Evolutionary conservation across 1,139 yeast species (phyloP).

Genomic region (Meyerozyma carpophila): DNA sequence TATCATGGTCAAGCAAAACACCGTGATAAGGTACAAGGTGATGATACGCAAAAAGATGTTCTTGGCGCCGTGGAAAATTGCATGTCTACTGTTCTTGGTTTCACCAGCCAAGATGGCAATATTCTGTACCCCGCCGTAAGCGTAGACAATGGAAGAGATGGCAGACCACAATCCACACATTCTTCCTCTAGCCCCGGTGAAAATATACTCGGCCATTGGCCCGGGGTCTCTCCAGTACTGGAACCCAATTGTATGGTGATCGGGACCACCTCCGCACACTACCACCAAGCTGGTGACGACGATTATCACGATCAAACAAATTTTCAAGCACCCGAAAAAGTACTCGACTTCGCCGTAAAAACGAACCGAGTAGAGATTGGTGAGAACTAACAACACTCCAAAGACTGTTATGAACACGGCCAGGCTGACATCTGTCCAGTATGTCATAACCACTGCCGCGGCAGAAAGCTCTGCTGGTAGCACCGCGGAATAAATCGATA

Average conservation of each 20-base stretch:
- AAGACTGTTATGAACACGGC: conserved; percentile 26
- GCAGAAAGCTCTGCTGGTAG: conserved; percentile 23
- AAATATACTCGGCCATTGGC: conserved; percentile 16
- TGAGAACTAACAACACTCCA: conserved; percentile 16
- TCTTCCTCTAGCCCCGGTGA: conserved; percentile 18
- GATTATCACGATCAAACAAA: conserved; percentile 21
- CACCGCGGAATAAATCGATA: conserved; percentile 11
- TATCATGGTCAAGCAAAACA: conserved; percentile 41
- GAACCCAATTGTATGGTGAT: conserved; percentile 22
- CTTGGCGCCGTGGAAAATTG: conserved; percentile 42
- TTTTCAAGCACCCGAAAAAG: conserved; percentile 24
- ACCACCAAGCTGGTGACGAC: conserved; percentile 21
- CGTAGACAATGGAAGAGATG: conserved; percentile 20
- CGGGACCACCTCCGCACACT: conserved; percentile 28
- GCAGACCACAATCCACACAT: conserved; percentile 26
- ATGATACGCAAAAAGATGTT: conserved; percentile 41
- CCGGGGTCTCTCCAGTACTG: conserved; percentile 24
- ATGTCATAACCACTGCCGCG: conserved; percentile 21
- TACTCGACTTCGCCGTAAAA: conserved; percentile 31
- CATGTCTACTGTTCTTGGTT: conserved; percentile 42
- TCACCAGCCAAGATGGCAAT: conserved; percentile 45
- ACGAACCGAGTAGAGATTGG: conserved; percentile 21
- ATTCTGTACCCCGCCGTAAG: conserved; percentile 30
- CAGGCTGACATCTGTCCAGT: conserved; percentile 18
- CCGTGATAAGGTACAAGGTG: conserved; percentile 36